A percentile compares a stretch with the other conserved stretches of the same genome.
These are phyloP conservation scores for Hydrangea macrophylla DNA, from an alignment of 148 eudicot genomes.

Conservation along the genomic window DNA sequence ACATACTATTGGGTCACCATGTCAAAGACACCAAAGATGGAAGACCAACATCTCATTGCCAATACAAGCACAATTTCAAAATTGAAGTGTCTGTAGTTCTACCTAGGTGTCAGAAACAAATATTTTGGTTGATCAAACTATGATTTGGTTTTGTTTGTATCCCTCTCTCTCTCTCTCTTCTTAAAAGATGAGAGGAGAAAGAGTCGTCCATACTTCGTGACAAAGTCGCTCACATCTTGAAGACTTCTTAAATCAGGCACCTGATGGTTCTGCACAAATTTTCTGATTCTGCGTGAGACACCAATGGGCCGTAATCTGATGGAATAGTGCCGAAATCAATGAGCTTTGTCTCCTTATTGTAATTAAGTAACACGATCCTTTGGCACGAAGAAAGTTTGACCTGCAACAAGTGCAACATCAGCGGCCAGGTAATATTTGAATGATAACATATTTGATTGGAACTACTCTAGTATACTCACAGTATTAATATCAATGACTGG, in stretches of 20 bases:
- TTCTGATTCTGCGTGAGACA: constrained; percentile 69
- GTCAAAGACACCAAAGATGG: background rate
- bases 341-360: constrained; percentile 66
- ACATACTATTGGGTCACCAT: too few relatives aligned
- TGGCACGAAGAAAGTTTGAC: constrained; percentile 77
- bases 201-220: constrained; percentile 51
- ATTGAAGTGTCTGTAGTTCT: too few relatives aligned
- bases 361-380: constrained; percentile 67
- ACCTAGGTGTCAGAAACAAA: background rate
- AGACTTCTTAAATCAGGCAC: constrained; percentile 69
- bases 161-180: too few relatives aligned
- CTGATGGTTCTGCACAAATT: constrained; percentile 70
- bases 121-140: background rate
- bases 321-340: constrained; percentile 79
- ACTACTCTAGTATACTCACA: constrained; percentile 36
- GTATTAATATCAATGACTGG: constrained; percentile 82
- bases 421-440: constrained; percentile 1
- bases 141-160: background rate
- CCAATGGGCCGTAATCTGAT: constrained; percentile 80
- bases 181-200: background rate
- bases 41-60: background rate
- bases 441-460: background rate
- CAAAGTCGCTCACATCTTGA: constrained; percentile 78
- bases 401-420: constrained; percentile 30
- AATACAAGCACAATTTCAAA: too few relatives aligned